Conservation (phyloP, 2,329 filamentous ascomycete species). For the Trichoderma guizhouense region DNA sequence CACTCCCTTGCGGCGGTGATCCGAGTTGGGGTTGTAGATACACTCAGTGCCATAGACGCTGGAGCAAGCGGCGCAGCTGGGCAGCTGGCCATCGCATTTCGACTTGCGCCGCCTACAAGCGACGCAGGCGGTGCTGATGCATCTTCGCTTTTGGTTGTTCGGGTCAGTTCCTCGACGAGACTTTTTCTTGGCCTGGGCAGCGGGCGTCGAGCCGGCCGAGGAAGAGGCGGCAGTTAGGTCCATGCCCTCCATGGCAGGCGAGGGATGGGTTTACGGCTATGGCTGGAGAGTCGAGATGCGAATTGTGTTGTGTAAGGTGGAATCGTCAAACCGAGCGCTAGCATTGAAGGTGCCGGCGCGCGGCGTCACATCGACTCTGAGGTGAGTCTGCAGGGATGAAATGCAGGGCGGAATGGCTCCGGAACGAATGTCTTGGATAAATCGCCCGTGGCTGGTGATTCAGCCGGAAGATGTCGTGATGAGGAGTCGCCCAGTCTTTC, state of each 20-base stretch:
- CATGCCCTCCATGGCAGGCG: background rate
- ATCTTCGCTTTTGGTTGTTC: slow-evolving; percentile 63
- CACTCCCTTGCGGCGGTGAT: slow-evolving; percentile 93
- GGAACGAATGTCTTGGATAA: background rate
- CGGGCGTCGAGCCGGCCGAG: background rate
- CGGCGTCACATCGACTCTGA: slow-evolving; percentile 10
- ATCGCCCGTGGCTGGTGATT: background rate
- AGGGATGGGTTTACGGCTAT: background rate
- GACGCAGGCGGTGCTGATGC: slow-evolving; percentile 81
- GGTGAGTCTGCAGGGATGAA: background rate
- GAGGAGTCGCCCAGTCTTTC: background rate
- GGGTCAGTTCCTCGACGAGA: slow-evolving; percentile 47
- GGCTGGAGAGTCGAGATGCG: background rate
- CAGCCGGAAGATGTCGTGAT: background rate
- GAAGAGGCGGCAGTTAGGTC: background rate
- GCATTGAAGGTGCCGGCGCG: background rate
- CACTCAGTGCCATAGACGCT: slow-evolving; percentile 91
- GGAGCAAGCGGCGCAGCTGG: slow-evolving; percentile 91
- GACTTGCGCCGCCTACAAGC: slow-evolving; percentile 76
- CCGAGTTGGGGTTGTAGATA: slow-evolving; percentile 92
- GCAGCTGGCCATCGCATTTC: slow-evolving; percentile 88
- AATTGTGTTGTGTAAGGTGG: background rate
- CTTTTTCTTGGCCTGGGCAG: slow-evolving; percentile 44
- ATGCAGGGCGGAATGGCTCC: background rate
- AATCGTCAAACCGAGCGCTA: background rate